Evolutionary conservation across 2,329 filamentous ascomycete genomes (phyloP).

Genomic region (Gremmenia infestans): DNA sequence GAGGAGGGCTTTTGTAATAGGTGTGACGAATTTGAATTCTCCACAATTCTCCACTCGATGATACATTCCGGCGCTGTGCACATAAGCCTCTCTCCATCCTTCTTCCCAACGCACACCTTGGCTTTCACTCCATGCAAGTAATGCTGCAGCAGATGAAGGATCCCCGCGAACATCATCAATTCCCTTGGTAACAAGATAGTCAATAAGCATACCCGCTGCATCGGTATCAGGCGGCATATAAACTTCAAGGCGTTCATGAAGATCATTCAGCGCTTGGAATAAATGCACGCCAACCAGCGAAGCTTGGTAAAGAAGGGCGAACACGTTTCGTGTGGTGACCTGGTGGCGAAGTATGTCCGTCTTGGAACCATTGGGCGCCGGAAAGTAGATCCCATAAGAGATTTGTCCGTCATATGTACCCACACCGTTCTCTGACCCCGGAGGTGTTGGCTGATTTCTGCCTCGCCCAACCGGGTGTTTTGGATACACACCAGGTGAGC

Average conservation of each 20-base stretch:
- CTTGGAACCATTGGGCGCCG: constrained; percentile 45
- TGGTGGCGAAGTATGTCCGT: constrained; percentile 51
- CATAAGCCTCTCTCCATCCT: constrained; percentile 63
- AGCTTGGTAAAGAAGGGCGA: constrained; percentile 59
- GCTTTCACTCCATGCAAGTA: constrained; percentile 63
- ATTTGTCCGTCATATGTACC: constrained; percentile 44
- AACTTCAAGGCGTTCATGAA: constrained; percentile 54
- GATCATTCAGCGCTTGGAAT: constrained; percentile 56
- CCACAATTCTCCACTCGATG: constrained; percentile 43
- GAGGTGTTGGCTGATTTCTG: constrained; percentile 28
- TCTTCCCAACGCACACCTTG: constrained; percentile 56
- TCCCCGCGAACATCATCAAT: constrained; percentile 62
- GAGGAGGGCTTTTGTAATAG: constrained; percentile 58
- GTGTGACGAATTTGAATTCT: constrained; percentile 55
- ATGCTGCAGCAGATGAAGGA: constrained; percentile 51
- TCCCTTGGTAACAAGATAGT: constrained; percentile 53
- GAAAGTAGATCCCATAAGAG: constrained; percentile 59
- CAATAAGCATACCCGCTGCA: constrained; percentile 53
- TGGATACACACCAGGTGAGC: constrained; percentile 16
- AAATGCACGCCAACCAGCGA: constrained; percentile 61
- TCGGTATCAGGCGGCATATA: constrained; percentile 54
- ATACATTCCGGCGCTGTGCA: constrained; percentile 63
- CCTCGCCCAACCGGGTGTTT: constrained; percentile 20
- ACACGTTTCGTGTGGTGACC: constrained; percentile 64
- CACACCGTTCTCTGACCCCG: constrained; percentile 28